Percentiles rank a stretch among this genome's conserved stretches.
Conservation (phyloP, 179 eudicot species). For the Pouteria campechiana region DNA sequence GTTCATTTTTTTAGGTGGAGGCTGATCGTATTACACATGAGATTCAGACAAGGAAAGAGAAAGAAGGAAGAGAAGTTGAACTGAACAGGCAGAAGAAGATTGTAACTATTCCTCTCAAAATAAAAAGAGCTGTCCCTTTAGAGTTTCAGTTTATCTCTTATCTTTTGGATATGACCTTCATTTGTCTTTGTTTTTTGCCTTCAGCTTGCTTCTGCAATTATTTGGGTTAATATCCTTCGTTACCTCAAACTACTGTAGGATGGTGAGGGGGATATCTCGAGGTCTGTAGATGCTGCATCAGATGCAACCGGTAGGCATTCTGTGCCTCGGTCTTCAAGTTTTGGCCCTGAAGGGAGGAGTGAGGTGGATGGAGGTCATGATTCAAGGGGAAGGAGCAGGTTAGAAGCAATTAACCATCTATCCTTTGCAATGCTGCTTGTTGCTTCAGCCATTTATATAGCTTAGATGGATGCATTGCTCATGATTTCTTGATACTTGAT, state of each 20-base stretch:
- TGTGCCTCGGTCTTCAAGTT: constrained; percentile 22
- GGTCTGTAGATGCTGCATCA: constrained; percentile 21
- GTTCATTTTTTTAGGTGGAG: constrained; percentile 43
- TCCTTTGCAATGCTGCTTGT: too few species aligned
- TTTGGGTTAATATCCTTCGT: constrained; percentile 99
- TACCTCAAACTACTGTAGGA: constrained; percentile 99
- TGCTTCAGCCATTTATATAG: neutral
- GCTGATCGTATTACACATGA: constrained; percentile 63
- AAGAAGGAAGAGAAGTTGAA: constrained; percentile 45
- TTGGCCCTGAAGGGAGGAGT: constrained; percentile 35
- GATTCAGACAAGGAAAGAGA: constrained; percentile 74
- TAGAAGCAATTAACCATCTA: constrained; percentile 2
- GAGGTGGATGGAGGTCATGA: constrained; percentile 52
- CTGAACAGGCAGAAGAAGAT: constrained; percentile 48
- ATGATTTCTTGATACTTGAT: neutral
- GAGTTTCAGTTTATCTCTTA: too few species aligned
- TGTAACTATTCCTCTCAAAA: constrained; percentile 50
- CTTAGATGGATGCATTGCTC: neutral
- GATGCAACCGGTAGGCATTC: constrained; percentile 32
- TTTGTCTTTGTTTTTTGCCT: constrained; percentile 57
- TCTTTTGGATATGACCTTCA: constrained; percentile 44
- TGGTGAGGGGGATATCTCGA: constrained; percentile 29
- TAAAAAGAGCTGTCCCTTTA: constrained; percentile 28
- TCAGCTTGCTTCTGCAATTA: constrained; percentile 99
- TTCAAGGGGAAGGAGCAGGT: constrained; percentile 64